phyloP scores from a whole-genome alignment of 2,329 filamentous ascomycete species.

The Verticillium nonalfalfae region DNA sequence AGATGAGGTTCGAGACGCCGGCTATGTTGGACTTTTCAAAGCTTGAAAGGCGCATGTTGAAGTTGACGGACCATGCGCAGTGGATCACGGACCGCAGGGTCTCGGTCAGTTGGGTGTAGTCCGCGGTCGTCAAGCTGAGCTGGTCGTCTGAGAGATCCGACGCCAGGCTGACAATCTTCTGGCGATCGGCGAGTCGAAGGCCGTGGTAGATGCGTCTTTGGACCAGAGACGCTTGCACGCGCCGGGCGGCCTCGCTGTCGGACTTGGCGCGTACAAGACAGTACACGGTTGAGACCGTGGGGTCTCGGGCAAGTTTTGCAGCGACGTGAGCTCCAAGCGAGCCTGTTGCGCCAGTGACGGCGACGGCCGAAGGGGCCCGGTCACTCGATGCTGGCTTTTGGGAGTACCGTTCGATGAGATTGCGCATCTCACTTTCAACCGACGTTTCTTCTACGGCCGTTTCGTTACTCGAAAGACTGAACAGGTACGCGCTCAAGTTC shows the following conservation, averaged over 20 bases:
- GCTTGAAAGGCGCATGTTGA: constrained; percentile 42
- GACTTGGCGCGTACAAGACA: constrained; percentile 41
- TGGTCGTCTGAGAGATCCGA: constrained; percentile 29
- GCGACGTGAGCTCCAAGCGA: constrained; percentile 57
- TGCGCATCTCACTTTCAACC: constrained; percentile 20
- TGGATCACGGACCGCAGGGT: constrained; percentile 39
- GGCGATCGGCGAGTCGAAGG: constrained; percentile 8
- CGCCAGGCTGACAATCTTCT: constrained; percentile 19
- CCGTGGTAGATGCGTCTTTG: constrained; percentile 26
- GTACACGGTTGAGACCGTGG: constrained; percentile 46
- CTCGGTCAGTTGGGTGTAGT: constrained; percentile 18
- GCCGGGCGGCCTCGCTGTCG: constrained; percentile 12
- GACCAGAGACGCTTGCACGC: constrained; percentile 15
- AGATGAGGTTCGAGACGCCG: constrained; percentile 35
- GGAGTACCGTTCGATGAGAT: constrained; percentile 16
- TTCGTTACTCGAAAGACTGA: constrained; percentile 30
- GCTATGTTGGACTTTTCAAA: constrained; percentile 42
- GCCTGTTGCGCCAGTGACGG: constrained; percentile 60
- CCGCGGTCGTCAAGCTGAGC: constrained; percentile 27
- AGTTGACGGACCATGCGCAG: constrained; percentile 50
- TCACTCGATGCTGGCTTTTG: background rate
- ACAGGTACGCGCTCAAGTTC: constrained; percentile 36
- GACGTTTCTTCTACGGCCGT: constrained; percentile 16
- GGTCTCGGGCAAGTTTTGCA: constrained; percentile 50
- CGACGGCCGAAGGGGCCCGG: constrained; percentile 10